These are phyloP conservation scores for Sarocladium oryzae DNA, from an alignment of 2,329 filamentous ascomycete species.

Conservation along the genomic window DNA sequence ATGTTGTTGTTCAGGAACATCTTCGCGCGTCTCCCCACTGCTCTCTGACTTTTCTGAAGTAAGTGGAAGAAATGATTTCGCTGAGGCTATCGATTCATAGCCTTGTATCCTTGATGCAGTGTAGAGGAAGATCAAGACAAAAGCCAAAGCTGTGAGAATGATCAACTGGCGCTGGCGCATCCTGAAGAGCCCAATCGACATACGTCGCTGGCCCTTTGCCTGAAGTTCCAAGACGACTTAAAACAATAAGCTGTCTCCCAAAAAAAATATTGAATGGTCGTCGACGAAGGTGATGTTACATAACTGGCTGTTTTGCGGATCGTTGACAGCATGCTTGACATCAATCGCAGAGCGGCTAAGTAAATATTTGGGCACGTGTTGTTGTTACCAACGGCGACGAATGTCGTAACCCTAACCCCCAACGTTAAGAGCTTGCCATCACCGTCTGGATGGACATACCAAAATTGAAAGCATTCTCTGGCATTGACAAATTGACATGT, in stretches of 20 bases:
- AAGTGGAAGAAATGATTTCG: neutral
- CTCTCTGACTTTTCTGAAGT: neutral
- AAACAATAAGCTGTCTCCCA: too few species aligned
- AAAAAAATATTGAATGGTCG: neutral
- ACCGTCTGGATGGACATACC: too few species aligned
- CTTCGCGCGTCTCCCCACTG: constrained; percentile 4
- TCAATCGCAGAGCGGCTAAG: neutral
- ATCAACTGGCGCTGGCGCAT: constrained; percentile 35
- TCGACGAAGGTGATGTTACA: too few species aligned
- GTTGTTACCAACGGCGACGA: neutral
- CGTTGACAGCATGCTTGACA: too few species aligned
- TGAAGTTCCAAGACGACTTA: neutral
- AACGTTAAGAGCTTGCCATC: too few species aligned
- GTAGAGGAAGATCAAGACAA: constrained; percentile 32
- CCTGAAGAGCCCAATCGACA: constrained; percentile 13
- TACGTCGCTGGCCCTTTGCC: neutral
- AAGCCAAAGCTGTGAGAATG: constrained; percentile 26
- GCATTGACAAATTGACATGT: too few species aligned
- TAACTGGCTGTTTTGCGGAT: too few species aligned
- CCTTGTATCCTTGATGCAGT: constrained; percentile 11
- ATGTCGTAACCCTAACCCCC: too few species aligned
- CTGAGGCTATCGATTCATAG: constrained; percentile 15
- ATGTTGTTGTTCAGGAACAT: constrained; percentile 13
- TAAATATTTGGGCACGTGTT: neutral
- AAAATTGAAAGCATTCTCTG: too few species aligned